phyloP scores from a whole-genome alignment of 768 basidiomycete species.

The Suillus spraguei region DNA sequence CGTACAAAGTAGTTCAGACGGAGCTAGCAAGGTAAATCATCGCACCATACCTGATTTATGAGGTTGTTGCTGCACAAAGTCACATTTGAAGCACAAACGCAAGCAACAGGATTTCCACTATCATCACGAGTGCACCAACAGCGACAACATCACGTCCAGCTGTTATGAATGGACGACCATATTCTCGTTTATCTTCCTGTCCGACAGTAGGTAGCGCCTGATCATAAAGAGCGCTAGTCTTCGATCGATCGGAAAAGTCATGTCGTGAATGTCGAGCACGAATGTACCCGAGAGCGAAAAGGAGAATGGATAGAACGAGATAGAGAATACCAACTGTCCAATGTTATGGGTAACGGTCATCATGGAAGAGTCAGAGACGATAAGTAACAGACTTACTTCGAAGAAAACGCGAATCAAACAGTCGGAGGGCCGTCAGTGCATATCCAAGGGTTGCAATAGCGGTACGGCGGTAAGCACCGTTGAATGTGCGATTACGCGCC shows the following conservation, averaged over 20 bases:
- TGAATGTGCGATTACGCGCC: constrained; percentile 80
- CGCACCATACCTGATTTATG: constrained; percentile 16
- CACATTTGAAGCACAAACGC: constrained; percentile 56
- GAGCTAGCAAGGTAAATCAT: not conserved
- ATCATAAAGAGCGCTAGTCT: constrained; percentile 28
- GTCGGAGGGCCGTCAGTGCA: constrained; percentile 69
- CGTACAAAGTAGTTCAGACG: not conserved
- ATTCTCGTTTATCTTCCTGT: constrained; percentile 61
- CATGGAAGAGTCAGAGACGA: constrained; percentile 7
- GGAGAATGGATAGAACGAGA: constrained; percentile 57
- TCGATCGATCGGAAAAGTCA: constrained; percentile 70
- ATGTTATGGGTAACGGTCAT: not conserved
- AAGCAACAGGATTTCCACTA: constrained; percentile 66
- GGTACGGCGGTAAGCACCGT: constrained; percentile 79
- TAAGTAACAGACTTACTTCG: constrained; percentile 50
- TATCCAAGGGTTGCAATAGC: constrained; percentile 77
- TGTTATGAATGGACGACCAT: constrained; percentile 78
- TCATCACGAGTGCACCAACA: constrained; percentile 60
- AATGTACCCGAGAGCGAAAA: constrained; percentile 60
- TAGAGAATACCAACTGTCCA: constrained; percentile 60
- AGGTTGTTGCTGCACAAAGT: constrained; percentile 5
- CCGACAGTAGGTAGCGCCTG: constrained; percentile 57
- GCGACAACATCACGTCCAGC: constrained; percentile 75
- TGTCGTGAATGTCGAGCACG: constrained; percentile 69
- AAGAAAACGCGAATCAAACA: constrained; percentile 79